phyloP scores from a whole-genome alignment of 495 filamentous ascomycete species.

The Trichoderma orchidacearum region DNA sequence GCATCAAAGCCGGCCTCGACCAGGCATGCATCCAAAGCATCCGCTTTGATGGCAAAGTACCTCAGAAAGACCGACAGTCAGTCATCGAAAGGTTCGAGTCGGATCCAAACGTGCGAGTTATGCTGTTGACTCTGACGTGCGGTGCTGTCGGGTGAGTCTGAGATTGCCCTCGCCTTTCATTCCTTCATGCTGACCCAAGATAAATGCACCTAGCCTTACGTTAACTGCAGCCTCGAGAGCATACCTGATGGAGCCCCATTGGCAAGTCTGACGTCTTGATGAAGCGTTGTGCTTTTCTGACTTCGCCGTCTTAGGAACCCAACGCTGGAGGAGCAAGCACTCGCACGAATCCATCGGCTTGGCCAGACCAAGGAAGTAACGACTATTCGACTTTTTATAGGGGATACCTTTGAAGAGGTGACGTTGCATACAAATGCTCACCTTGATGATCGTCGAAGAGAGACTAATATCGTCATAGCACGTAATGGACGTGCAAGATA shows the following conservation, averaged over 20 bases:
- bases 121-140: slow-evolving; percentile 26
- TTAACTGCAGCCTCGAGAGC: slow-evolving; percentile 23
- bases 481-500: slow-evolving; percentile 13
- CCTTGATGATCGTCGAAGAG: too few species aligned
- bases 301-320: slow-evolving; percentile 17
- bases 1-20: slow-evolving; percentile 20
- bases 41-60: slow-evolving; percentile 31
- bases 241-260: slow-evolving; percentile 28
- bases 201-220: slow-evolving; percentile 12
- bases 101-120: slow-evolving; percentile 14
- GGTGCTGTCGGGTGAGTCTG: slow-evolving; percentile 24
- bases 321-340: slow-evolving; percentile 26
- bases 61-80: slow-evolving; percentile 16
- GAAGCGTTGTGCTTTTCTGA: not conserved
- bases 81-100: slow-evolving; percentile 17
- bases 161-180: not conserved
- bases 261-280: slow-evolving; percentile 6
- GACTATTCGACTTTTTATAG: slow-evolving; percentile 19
- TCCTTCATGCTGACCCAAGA: not conserved
- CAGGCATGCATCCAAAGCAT: slow-evolving; percentile 13
- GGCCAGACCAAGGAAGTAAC: slow-evolving; percentile 24
- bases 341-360: slow-evolving; percentile 22
- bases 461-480: slow-evolving; percentile 3
- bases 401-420: slow-evolving; percentile 24
- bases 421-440: not conserved